Conservation (phyloP, 2,329 filamentous ascomycete genomes). For the Phaeosphaeriaceae sp. region DNA sequence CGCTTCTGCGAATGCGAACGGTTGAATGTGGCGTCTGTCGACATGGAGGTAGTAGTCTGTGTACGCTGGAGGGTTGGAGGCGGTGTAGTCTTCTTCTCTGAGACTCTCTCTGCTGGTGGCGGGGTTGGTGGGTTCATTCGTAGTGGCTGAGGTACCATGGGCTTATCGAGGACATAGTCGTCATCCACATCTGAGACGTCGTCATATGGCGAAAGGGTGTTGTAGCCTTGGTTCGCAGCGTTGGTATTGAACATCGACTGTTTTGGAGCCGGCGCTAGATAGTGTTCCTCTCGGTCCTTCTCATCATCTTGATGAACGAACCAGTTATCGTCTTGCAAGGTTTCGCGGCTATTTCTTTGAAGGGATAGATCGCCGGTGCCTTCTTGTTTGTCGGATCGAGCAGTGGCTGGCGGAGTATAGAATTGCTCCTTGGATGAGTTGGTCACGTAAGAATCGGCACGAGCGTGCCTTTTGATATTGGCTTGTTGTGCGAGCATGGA, state of each 20-base stretch:
- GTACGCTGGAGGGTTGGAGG: constrained; percentile 30
- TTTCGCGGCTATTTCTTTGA: constrained; percentile 38
- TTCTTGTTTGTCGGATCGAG: constrained; percentile 19
- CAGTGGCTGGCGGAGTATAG: constrained; percentile 35
- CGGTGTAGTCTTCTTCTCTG: constrained; percentile 22
- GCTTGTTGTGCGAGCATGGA: constrained; percentile 42
- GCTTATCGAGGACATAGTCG: constrained; percentile 30
- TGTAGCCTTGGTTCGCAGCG: constrained; percentile 35
- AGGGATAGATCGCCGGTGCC: constrained; percentile 37
- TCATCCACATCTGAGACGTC: constrained; percentile 37
- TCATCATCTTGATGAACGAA: constrained; percentile 46
- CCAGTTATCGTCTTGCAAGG: constrained; percentile 57
- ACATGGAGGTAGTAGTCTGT: constrained; percentile 33
- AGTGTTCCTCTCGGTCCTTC: constrained; percentile 17
- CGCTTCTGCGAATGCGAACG: constrained; percentile 38
- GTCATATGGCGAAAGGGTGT: constrained; percentile 33
- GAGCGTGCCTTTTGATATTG: constrained; percentile 41
- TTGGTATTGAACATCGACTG: constrained; percentile 33
- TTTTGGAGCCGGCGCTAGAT: constrained; percentile 19
- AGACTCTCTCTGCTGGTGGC: constrained; percentile 30
- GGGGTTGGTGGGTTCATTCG: constrained; percentile 57
- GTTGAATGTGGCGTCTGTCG: constrained; percentile 38
- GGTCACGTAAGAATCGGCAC: constrained; percentile 34
- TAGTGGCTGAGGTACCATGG: constrained; percentile 51
- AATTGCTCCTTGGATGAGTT: constrained; percentile 40